Conservation (phyloP, 495 filamentous ascomycete genomes). For the Penicillium silybi region DNA sequence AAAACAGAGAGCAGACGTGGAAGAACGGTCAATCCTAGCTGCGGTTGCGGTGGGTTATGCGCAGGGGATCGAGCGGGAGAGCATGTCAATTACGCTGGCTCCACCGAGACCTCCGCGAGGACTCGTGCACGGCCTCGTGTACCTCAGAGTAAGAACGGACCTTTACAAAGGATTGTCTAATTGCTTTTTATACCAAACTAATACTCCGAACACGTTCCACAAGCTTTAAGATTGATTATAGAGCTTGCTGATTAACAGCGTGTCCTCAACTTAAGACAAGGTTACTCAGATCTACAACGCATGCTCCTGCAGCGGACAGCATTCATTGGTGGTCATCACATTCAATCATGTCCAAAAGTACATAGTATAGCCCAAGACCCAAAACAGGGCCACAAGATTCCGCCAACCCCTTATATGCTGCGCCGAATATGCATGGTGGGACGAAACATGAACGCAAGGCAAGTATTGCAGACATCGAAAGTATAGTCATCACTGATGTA, state of each 20-base stretch:
- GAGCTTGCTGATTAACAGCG: neutral
- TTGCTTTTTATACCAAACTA: neutral
- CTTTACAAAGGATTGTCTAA: neutral
- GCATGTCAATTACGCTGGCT: constrained; percentile 28
- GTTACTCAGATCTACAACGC: neutral
- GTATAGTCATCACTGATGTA: constrained; percentile 15
- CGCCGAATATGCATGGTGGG: constrained; percentile 25
- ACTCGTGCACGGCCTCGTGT: too few species aligned
- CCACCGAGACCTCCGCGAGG: constrained; percentile 22
- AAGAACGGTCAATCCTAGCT: constrained; percentile 3
- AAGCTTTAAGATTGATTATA: neutral
- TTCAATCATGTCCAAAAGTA: constrained; percentile 26
- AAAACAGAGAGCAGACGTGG: neutral
- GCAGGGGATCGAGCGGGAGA: constrained; percentile 11
- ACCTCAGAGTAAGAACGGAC: neutral
- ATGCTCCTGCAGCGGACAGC: neutral
- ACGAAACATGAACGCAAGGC: constrained; percentile 11
- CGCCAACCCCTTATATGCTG: constrained; percentile 22
- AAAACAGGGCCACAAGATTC: constrained; percentile 6
- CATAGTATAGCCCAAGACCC: constrained; percentile 13
- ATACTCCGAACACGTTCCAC: neutral
- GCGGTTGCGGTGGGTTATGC: constrained; percentile 8
- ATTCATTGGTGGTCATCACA: constrained; percentile 10
- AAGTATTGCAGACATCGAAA: constrained; percentile 6
- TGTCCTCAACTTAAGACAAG: neutral